Percentiles rank a stretch among this genome's conserved stretches.
Evolutionary conservation across 176 grass and related monocot species (phyloP).

Genomic region (Cenchrus fungigraminus): DNA sequence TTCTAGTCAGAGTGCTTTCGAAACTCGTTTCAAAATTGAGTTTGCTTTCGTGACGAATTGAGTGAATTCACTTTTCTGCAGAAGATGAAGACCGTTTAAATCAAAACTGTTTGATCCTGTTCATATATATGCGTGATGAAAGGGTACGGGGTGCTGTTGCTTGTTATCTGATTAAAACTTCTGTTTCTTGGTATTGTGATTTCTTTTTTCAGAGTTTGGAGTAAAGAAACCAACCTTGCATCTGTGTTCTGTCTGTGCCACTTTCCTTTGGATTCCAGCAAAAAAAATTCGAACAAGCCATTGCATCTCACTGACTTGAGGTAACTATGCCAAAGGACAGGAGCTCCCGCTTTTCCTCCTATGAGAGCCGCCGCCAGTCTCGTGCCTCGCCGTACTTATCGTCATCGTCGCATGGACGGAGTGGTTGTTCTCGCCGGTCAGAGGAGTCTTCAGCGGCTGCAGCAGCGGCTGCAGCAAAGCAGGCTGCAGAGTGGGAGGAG

Average conservation of each 20-base stretch:
- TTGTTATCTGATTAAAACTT: constrained; percentile 36
- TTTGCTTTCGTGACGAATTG: neutral
- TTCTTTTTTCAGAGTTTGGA: constrained; percentile 58
- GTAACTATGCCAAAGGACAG: constrained; percentile 82
- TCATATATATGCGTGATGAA: neutral
- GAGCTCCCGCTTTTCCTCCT: constrained; percentile 49
- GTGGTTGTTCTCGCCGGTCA: constrained; percentile 37
- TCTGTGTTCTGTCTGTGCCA: constrained; percentile 46
- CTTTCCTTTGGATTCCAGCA: constrained; percentile 50
- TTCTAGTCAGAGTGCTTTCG: neutral
- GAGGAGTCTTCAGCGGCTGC: constrained; percentile 11
- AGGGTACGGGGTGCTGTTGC: neutral
- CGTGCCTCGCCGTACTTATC: constrained; percentile 41
- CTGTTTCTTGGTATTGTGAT: constrained; percentile 1
- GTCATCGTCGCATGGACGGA: neutral
- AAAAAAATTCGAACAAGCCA: constrained; percentile 18
- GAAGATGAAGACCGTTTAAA: neutral
- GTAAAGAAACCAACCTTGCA: constrained; percentile 56
- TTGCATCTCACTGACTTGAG: constrained; percentile 48
- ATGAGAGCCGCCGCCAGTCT: constrained; percentile 28
- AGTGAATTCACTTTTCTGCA: neutral
- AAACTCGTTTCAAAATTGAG: too few relatives aligned
- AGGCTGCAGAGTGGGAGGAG: constrained; percentile 70
- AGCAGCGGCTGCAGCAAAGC: constrained; percentile 20
- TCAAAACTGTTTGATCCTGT: neutral